phyloP scores from a whole-genome alignment of 495 filamentous ascomycete genomes.

The Podospora pseudoanserina region DNA sequence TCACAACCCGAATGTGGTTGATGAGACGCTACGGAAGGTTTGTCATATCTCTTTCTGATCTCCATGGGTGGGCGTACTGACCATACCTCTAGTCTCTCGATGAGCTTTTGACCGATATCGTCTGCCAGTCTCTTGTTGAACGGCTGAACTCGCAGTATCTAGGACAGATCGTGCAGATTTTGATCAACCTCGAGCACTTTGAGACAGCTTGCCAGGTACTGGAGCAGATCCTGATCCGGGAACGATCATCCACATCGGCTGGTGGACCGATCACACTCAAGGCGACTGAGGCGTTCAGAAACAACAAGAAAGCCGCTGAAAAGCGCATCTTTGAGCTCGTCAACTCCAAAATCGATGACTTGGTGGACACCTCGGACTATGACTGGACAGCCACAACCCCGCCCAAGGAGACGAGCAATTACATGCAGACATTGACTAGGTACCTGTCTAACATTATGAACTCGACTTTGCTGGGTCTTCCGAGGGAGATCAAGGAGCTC shows the following conservation, averaged over 20 bases:
- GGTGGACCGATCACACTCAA: conserved; percentile 68
- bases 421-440: conserved; percentile 87
- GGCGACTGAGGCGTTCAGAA: conserved; percentile 80
- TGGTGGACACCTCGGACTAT: conserved; percentile 95
- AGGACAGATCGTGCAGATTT: conserved; percentile 95
- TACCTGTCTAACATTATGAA: conserved; percentile 98
- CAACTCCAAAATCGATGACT: conserved; percentile 96
- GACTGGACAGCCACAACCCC: conserved; percentile 75
- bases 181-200: conserved; percentile 97
- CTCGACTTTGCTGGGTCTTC: conserved; percentile 84
- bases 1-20: conserved; percentile 77
- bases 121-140: conserved; percentile 85
- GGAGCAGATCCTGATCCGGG: conserved; percentile 75
- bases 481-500: conserved; percentile 90
- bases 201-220: conserved; percentile 87
- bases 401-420: conserved; percentile 72
- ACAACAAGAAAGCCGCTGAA: conserved; percentile 91
- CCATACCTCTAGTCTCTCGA: conserved; percentile 57
- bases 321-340: conserved; percentile 98
- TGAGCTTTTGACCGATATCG: conserved; percentile 81
- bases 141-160: conserved; percentile 87
- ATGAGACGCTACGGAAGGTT: conserved; percentile 79
- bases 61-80: conserved; percentile 15
- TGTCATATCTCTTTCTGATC: not conserved
- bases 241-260: conserved; percentile 71